Conservation (phyloP, 1,284 basidiomycete genomes). For the Moniliella sp. region DNA sequence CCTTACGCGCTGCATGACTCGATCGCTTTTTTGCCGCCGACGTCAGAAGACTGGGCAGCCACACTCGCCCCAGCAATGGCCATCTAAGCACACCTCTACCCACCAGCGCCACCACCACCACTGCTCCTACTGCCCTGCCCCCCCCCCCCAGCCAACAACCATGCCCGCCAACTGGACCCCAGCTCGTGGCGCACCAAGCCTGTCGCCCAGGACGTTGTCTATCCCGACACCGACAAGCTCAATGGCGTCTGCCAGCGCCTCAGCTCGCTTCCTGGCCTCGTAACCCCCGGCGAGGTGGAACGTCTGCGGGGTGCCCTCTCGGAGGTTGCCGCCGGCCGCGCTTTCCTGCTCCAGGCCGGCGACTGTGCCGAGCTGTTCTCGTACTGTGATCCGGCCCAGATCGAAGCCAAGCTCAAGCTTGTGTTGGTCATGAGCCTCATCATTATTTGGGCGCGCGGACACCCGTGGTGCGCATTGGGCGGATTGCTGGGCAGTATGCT, state of each 20-base stretch:
- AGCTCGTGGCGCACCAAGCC: slow-evolving; percentile 20
- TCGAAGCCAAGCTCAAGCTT: slow-evolving; percentile 76
- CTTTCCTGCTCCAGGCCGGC: slow-evolving; percentile 83
- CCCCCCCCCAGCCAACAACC: too few species aligned
- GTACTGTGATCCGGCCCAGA: slow-evolving; percentile 56
- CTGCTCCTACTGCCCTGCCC: too few species aligned
- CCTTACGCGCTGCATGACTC: too few species aligned
- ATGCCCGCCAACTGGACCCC: too few species aligned
- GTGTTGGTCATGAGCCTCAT: slow-evolving; percentile 86
- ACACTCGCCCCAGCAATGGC: too few species aligned
- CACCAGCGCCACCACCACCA: too few species aligned
- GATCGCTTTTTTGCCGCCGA: too few species aligned
- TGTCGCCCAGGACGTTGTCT: slow-evolving; percentile 25
- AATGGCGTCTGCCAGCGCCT: slow-evolving; percentile 13
- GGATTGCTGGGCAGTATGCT: slow-evolving; percentile 51
- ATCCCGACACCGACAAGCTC: slow-evolving; percentile 12
- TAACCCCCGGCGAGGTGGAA: slow-evolving; percentile 23
- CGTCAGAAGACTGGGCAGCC: too few species aligned
- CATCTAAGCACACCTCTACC: too few species aligned
- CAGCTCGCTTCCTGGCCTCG: slow-evolving; percentile 22
- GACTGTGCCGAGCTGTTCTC: slow-evolving; percentile 58
- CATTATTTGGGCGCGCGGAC: slow-evolving; percentile 63
- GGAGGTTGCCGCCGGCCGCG: slow-evolving; percentile 35
- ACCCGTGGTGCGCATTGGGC: slow-evolving; percentile 22
- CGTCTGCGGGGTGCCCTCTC: slow-evolving; percentile 19